Evolutionary conservation across 192 early-diverging fungal species (phyloP).

Genomic region (Backusella parvicylindrica): DNA sequence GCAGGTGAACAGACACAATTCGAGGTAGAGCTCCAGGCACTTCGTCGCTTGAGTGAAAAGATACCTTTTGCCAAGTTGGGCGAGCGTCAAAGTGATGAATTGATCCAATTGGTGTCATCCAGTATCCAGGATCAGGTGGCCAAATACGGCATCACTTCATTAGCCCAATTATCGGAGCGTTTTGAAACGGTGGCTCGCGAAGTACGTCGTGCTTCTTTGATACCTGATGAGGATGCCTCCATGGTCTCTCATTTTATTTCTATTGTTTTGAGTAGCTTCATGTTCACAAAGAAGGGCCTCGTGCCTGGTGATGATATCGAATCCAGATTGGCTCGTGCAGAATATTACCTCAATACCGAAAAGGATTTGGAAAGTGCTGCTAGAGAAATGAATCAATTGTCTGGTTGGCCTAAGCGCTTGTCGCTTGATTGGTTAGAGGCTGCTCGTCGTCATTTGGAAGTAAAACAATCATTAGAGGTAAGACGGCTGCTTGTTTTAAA

Average conservation of each 20-base stretch:
- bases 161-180: conserved; percentile 60
- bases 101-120: conserved; percentile 59
- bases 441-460: conserved; percentile 79
- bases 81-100: conserved; percentile 33
- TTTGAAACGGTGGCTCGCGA: conserved; percentile 68
- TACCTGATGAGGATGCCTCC: conserved; percentile 82
- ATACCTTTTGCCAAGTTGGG: conserved; percentile 33
- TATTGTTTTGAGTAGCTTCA: conserved; percentile 60
- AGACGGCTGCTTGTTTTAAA: no score
- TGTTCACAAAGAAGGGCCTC: conserved; percentile 84
- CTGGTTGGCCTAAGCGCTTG: conserved; percentile 85
- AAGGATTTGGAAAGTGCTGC: conserved; percentile 83
- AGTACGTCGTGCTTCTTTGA: conserved; percentile 76
- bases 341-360: conserved; percentile 64
- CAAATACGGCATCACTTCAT: conserved; percentile 61
- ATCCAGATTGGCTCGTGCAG: conserved; percentile 73
- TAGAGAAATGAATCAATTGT: conserved; percentile 89
- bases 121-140: conserved; percentile 57
- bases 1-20: conserved; percentile 56
- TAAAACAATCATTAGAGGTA: conserved; percentile 86
- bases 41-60: conserved; percentile 52
- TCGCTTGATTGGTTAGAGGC: conserved; percentile 84
- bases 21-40: conserved; percentile 60
- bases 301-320: conserved; percentile 86
- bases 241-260: conserved; percentile 80